Evolutionary conservation across 371 early-diverging fungal genomes (phyloP).

Genomic region (Circinella minor): DNA sequence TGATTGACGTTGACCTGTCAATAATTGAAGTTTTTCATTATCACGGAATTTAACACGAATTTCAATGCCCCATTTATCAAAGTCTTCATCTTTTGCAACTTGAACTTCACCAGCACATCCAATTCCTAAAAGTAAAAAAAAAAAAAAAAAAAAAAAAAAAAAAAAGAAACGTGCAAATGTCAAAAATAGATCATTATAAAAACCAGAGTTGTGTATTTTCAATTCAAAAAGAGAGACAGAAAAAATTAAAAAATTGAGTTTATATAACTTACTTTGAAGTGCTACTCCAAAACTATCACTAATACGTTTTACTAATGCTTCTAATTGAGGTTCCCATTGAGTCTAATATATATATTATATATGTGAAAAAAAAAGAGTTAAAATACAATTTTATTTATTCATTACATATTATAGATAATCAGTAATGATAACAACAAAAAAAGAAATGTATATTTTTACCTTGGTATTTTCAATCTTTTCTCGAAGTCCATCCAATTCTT

Average conservation of each 20-base stretch:
- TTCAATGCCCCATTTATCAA: constrained; percentile 95
- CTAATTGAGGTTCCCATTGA: constrained; percentile 75
- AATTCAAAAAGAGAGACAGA: no score
- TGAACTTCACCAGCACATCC: constrained; percentile 91
- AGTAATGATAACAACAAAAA: no score
- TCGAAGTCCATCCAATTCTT: constrained; percentile 28
- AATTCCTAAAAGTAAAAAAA: constrained; percentile 56
- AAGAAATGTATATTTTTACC: constrained; percentile 23
- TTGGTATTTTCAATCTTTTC: constrained; percentile 39
- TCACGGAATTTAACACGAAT: constrained; percentile 93
- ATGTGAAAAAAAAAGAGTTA: no score
- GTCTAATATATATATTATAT: constrained; percentile 30
- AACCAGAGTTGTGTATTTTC: no score
- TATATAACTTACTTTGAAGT: constrained; percentile 59
- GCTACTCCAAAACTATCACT: constrained; percentile 73
- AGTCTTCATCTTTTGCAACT: constrained; percentile 76
- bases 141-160: no score
- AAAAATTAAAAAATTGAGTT: no score
- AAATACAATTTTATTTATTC: no score
- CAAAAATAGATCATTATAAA: background rate
- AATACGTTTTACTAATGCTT: constrained; percentile 62
- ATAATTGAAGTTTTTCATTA: constrained; percentile 82
- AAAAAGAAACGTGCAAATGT: background rate
- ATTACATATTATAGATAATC: no score
- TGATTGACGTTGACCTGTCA: constrained; percentile 95